Conservation (phyloP, 139 green algal genomes). For the Microglena sp. region DNA sequence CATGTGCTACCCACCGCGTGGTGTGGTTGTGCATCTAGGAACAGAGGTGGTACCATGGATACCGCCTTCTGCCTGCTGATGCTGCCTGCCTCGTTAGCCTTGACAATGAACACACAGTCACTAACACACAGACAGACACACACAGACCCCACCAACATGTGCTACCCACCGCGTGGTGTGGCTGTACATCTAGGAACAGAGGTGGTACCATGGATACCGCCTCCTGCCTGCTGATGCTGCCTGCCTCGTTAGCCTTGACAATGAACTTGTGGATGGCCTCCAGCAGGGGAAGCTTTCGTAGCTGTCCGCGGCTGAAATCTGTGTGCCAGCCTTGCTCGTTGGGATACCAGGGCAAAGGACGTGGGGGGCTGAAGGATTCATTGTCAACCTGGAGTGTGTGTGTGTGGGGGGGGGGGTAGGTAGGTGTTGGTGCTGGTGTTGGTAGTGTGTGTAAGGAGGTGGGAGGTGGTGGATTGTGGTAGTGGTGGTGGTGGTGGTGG, state of each 20-base stretch:
- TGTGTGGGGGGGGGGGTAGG: too few relatives aligned
- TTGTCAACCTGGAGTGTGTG: constrained; percentile 24
- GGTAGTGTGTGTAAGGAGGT: too few relatives aligned
- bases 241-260: constrained; percentile 60
- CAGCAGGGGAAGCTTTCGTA: constrained; percentile 62
- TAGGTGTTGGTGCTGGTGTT: too few relatives aligned
- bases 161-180: constrained; percentile 62
- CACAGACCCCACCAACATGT: background rate
- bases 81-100: constrained; percentile 67
- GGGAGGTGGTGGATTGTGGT: too few relatives aligned
- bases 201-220: constrained; percentile 97
- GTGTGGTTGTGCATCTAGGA: constrained; percentile 89
- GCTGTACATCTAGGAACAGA: constrained; percentile 90
- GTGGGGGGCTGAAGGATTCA: constrained; percentile 46
- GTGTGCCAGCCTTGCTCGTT: constrained; percentile 88
- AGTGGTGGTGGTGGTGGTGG: too few relatives aligned
- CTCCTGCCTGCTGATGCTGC: constrained; percentile 94
- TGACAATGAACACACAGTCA: constrained; percentile 53
- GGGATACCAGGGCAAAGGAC: constrained; percentile 87
- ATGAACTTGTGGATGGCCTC: constrained; percentile 60
- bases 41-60: constrained; percentile 95
- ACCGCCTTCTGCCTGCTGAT: constrained; percentile 98
- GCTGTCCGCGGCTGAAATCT: constrained; percentile 70
- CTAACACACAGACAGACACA: too few relatives aligned
- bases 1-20: constrained; percentile 47